Percentiles rank a stretch among this genome's conserved stretches.
phyloP scores from a whole-genome alignment of 345 rosid species.

The Reutealis trisperma region DNA sequence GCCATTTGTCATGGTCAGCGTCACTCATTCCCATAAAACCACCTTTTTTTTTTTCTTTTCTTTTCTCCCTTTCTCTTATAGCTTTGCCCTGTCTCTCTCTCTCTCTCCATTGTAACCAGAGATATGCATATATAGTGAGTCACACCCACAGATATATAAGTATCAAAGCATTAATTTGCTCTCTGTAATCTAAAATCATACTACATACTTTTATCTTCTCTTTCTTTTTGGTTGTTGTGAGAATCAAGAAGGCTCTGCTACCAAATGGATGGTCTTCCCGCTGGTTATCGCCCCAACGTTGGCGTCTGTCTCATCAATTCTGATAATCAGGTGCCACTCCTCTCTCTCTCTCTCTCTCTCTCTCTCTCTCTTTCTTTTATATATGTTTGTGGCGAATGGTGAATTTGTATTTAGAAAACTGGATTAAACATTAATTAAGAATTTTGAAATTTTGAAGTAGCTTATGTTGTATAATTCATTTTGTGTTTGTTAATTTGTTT shows the following conservation, averaged over 20 bases:
- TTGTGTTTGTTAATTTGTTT: not conserved
- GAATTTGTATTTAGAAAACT: not conserved
- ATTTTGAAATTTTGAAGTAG: not conserved
- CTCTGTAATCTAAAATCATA: not conserved
- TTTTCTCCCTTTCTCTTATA: not conserved
- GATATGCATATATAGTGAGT: not conserved
- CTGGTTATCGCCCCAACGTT: constrained; percentile 97
- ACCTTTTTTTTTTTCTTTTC: too few relatives aligned
- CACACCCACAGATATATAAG: not conserved
- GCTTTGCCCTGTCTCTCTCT: not conserved
- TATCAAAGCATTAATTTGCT: constrained; percentile 15
- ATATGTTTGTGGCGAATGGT: not conserved
- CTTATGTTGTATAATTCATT: not conserved
- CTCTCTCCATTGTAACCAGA: not conserved
- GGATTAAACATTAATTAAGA: not conserved
- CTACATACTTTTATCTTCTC: not conserved
- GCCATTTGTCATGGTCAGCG: constrained; percentile 41
- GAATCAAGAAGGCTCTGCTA: not conserved
- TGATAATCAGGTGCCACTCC: constrained; percentile 61
- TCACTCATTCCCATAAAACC: constrained; percentile 36
- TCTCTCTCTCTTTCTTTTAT: not conserved
- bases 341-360: not conserved
- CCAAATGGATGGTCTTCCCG: constrained; percentile 81
- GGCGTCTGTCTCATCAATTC: constrained; percentile 95
- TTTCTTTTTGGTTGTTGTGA: not conserved